Percentiles rank a stretch among this genome's conserved stretches.
Conservation (phyloP, 2,329 filamentous ascomycete genomes). For the Ophiostoma quercus region DNA sequence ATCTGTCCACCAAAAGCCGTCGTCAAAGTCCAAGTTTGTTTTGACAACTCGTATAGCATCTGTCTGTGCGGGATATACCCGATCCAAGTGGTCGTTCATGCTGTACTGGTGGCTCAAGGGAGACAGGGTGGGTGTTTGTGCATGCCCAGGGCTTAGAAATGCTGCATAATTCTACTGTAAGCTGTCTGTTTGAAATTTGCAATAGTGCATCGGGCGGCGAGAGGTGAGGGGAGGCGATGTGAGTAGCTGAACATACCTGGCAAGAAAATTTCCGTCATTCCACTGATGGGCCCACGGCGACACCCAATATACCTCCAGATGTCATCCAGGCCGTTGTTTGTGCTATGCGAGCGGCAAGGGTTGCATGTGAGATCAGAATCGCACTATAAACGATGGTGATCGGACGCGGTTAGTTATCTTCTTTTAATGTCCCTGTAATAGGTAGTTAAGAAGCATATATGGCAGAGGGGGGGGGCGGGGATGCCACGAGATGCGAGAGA, state of each 20-base stretch:
- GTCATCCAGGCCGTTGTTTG: slow-evolving; percentile 34
- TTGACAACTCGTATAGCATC: slow-evolving; percentile 41
- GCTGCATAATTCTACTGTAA: slow-evolving; percentile 13
- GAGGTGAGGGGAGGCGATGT: neutral
- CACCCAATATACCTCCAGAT: slow-evolving; percentile 50
- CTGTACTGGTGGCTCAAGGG: slow-evolving; percentile 45
- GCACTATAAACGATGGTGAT: slow-evolving; percentile 38
- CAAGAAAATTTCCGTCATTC: slow-evolving; percentile 46
- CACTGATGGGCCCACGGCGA: slow-evolving; percentile 45
- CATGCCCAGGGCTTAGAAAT: slow-evolving; percentile 24
- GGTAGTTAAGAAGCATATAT: neutral
- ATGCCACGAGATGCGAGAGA: neutral
- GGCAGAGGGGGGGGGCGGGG: neutral
- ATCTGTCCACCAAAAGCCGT: slow-evolving; percentile 55
- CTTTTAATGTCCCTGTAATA: neutral
- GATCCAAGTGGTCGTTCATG: slow-evolving; percentile 50
- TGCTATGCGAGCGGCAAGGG: slow-evolving; percentile 39
- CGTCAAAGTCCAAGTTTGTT: slow-evolving; percentile 48
- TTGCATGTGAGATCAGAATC: slow-evolving; percentile 47
- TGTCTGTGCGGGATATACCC: slow-evolving; percentile 41
- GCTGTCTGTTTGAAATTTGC: neutral
- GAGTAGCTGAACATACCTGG: slow-evolving; percentile 39
- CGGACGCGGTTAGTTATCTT: neutral
- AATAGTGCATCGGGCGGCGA: neutral
- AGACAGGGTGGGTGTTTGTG: slow-evolving; percentile 47